Conservation (phyloP, 805 yeast species). For the Monosporozyma aerobia region DNA sequence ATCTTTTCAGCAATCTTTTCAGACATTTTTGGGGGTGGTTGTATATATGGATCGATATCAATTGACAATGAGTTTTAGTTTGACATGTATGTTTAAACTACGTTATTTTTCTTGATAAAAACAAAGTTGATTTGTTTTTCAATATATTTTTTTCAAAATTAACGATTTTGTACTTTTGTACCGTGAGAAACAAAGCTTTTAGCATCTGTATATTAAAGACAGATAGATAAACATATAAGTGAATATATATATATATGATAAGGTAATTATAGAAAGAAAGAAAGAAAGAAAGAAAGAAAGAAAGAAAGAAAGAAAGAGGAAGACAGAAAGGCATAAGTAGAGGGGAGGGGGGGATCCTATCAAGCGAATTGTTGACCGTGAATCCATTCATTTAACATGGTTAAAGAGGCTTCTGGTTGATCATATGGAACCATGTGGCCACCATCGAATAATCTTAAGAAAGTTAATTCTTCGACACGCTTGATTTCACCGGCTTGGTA, state of each 20-base stretch:
- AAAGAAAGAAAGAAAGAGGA: no score
- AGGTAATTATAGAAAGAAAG: no score
- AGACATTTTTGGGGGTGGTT: slow-evolving; percentile 1
- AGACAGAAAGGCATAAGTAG: neutral
- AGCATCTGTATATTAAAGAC: no score
- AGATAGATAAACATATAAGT: no score
- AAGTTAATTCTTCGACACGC: slow-evolving; percentile 62
- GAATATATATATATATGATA: no score
- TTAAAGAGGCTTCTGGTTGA: slow-evolving; percentile 69
- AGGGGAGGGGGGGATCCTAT: neutral
- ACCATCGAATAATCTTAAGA: slow-evolving; percentile 75
- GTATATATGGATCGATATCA: neutral
- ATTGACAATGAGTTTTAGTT: neutral
- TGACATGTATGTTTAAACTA: neutral
- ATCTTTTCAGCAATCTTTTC: slow-evolving; percentile 3
- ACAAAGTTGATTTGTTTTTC: no score
- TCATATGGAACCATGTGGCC: slow-evolving; percentile 96
- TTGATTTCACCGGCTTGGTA: slow-evolving; percentile 56
- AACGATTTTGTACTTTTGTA: no score
- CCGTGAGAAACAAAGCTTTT: no score
- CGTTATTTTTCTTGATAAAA: neutral
- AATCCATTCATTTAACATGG: slow-evolving; percentile 82
- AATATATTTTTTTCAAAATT: no score
- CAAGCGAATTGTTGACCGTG: slow-evolving; percentile 32
- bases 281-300: no score